phyloP scores from a whole-genome alignment of 2,329 filamentous ascomycete genomes.

The Aspergillus sp. region DNA sequence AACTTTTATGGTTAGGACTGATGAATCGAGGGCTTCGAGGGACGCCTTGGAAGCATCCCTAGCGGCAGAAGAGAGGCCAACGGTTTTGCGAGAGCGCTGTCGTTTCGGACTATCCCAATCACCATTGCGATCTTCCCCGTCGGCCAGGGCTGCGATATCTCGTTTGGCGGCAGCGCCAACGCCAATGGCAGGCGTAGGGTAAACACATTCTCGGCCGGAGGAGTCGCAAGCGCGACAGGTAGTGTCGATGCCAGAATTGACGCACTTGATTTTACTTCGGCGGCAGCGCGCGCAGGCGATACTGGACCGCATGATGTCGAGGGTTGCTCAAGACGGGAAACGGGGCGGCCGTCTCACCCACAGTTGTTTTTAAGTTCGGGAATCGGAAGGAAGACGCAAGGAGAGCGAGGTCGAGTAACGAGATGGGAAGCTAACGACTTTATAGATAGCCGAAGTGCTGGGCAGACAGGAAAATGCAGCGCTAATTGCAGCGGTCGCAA shows the following conservation, averaged over 20 bases:
- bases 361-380: background rate
- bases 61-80: constrained; percentile 28
- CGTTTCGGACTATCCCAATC: constrained; percentile 46
- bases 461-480: constrained; percentile 15
- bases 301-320: constrained; percentile 65
- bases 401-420: background rate
- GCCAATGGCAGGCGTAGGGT: constrained; percentile 54
- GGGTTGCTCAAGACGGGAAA: constrained; percentile 14
- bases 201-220: constrained; percentile 70
- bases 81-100: constrained; percentile 39
- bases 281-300: constrained; percentile 77
- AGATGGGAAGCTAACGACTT: background rate
- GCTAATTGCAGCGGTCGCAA: constrained; percentile 14
- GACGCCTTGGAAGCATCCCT: constrained; percentile 34
- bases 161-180: constrained; percentile 37
- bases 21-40: constrained; percentile 50
- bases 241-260: constrained; percentile 71
- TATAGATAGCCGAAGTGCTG: background rate
- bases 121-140: constrained; percentile 41
- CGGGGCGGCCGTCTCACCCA: constrained; percentile 19
- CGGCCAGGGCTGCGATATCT: constrained; percentile 36
- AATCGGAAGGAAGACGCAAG: background rate
- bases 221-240: constrained; percentile 74
- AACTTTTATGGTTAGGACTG: constrained; percentile 53
- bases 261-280: constrained; percentile 82